A percentile compares a stretch with the other conserved stretches of the same genome.
These are phyloP conservation scores for Trichosporon sp. DNA, from an alignment of 1,284 basidiomycete species.

Conservation along the genomic window DNA sequence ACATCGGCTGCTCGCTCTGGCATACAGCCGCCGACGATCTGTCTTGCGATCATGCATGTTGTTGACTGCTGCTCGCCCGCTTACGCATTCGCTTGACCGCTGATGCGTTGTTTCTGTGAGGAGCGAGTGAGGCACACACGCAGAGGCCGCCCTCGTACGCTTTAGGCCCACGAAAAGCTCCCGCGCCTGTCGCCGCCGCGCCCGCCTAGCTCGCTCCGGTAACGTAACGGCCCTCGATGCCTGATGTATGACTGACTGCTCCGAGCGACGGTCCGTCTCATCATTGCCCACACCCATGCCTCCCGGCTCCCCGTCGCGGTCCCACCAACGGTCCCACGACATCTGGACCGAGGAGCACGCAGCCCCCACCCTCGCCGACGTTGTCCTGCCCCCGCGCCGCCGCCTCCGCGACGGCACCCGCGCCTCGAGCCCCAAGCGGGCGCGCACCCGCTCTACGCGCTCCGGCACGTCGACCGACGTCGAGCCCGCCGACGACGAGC, in stretches of 20 bases:
- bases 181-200: neutral
- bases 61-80: no score
- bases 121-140: no score
- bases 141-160: no score
- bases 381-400: slow-evolving; percentile 31
- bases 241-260: neutral
- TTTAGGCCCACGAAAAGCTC: neutral
- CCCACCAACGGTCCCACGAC: neutral
- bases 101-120: no score
- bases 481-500: slow-evolving; percentile 1
- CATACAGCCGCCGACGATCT: no score
- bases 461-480: neutral
- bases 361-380: slow-evolving; percentile 27
- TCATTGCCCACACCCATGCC: neutral
- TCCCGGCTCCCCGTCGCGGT: slow-evolving; percentile 4
- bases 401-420: slow-evolving; percentile 30
- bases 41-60: no score
- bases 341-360: neutral
- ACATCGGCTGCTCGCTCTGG: no score
- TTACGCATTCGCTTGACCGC: no score
- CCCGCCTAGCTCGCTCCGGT: neutral
- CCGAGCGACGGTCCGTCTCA: neutral
- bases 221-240: neutral
- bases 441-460: neutral
- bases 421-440: slow-evolving; percentile 8